These are phyloP conservation scores for Xylariaceae sp. DNA, from an alignment of 2,329 filamentous ascomycete species.

Conservation along the genomic window DNA sequence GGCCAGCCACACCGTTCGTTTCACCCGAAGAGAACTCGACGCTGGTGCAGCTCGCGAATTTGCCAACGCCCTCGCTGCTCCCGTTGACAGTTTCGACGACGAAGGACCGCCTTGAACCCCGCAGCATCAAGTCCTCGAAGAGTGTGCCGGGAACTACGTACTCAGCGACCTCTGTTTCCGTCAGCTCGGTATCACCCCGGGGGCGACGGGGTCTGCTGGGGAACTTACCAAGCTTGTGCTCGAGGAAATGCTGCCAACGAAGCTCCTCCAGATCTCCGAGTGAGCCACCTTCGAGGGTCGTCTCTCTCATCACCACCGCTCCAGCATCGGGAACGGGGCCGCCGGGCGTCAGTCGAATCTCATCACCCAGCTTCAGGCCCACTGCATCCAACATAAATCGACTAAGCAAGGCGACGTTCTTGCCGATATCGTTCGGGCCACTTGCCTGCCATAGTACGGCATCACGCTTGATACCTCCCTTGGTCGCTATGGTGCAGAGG, in stretches of 20 bases:
- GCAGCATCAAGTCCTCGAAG: conserved; percentile 56
- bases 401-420: conserved; percentile 63
- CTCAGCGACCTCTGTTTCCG: conserved; percentile 49
- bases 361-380: conserved; percentile 64
- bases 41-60: conserved; percentile 32
- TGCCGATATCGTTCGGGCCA: conserved; percentile 55
- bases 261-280: no score
- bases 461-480: conserved; percentile 28
- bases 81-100: conserved; percentile 49
- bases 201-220: neutral
- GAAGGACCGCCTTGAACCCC: conserved; percentile 54
- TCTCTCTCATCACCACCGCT: conserved; percentile 53
- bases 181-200: conserved; percentile 4
- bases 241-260: conserved; percentile 22
- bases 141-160: conserved; percentile 62
- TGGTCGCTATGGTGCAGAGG: conserved; percentile 32
- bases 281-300: conserved; percentile 32
- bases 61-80: conserved; percentile 34
- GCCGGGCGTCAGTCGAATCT: conserved; percentile 51
- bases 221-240: conserved; percentile 20
- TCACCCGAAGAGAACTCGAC: conserved; percentile 31
- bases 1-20: conserved; percentile 18
- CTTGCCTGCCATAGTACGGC: conserved; percentile 44
- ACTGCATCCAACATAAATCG: conserved; percentile 66
- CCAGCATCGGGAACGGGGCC: conserved; percentile 46